Evolutionary conservation across 345 rosid genomes (phyloP).

Genomic region (Eutrema yunnanense): DNA sequence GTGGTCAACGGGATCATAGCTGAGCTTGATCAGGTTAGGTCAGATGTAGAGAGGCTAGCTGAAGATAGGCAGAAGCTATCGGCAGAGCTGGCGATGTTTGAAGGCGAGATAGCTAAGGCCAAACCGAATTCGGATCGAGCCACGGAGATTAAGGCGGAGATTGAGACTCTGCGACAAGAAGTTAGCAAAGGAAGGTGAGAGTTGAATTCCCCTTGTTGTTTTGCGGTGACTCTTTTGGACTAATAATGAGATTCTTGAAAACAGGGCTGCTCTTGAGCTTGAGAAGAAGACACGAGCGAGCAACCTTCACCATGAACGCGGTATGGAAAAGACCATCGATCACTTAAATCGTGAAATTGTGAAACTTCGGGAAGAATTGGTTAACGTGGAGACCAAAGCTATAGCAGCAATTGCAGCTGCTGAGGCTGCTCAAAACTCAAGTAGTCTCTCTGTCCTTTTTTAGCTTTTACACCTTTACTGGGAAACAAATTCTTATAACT

Average conservation of each 20-base stretch:
- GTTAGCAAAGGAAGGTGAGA: constrained; percentile 70
- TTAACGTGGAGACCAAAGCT: constrained; percentile 45
- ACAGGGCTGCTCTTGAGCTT: constrained; percentile 61
- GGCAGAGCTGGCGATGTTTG: constrained; percentile 36
- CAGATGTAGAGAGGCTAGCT: constrained; percentile 41
- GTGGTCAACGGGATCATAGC: constrained; percentile 39
- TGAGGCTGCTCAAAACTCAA: constrained; percentile 35
- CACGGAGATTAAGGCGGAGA: constrained; percentile 40
- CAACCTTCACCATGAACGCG: constrained; percentile 54
- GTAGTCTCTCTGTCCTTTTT: constrained; percentile 21
- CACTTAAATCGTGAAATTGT: constrained; percentile 45
- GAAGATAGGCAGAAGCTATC: constrained; percentile 39
- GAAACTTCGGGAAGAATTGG: constrained; percentile 42
- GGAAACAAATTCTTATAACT: not conserved
- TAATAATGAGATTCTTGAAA: not conserved
- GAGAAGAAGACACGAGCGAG: constrained; percentile 69
- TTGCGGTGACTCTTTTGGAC: not conserved
- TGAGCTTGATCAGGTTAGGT: constrained; percentile 55
- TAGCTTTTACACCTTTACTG: not conserved
- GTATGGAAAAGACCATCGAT: constrained; percentile 54
- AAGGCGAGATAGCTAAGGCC: constrained; percentile 42
- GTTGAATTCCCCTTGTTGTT: not conserved
- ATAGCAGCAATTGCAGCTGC: constrained; percentile 30
- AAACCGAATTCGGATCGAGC: constrained; percentile 42
- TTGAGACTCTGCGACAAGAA: constrained; percentile 45